Evolutionary conservation across 2,329 filamentous ascomycete species (phyloP), one percentile per base, ranked within the genome.

Genomic region (Pyricularia pennisetigena): DNA sequence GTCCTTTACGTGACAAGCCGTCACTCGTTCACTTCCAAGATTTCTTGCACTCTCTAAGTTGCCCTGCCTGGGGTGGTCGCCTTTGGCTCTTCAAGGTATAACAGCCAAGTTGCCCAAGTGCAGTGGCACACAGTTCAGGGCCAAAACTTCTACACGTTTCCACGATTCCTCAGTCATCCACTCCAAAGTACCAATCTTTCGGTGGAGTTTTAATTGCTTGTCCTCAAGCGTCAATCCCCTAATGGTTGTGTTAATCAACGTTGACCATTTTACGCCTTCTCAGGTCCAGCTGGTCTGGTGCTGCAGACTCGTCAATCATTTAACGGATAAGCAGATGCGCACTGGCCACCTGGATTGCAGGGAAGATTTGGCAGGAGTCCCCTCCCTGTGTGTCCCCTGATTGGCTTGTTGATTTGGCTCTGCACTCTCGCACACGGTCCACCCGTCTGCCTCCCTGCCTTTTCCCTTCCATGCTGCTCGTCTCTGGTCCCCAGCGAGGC

Each of bases 401-500:
- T 67, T 67, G 65, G 65, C 28, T 54, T 7, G 65, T 29, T n/a
- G 35, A 26, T 41, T 67, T 67, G 65, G 65, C 66, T 62, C 66
- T 35, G 66, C 66, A 23, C 57, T 41, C 66, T 62, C 66, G 23
- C 66, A 61, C 29, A 41, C 57, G 28, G 28, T 65, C 64, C 64
- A 67, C 29, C 57, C 23, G 66, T 16, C 28, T 54, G 41, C 61
- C 54, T 67, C 65, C 32, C 54, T 62, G 57, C 54, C 66, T 66
- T 32, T 68, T 41, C 66, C 66, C 23, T 68, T 67, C 66, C 32
- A 35, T 67, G 62, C 65, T 70, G 26, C 67, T 69, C 35, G 35
- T 30, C 41, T 59, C 59, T 68, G 54, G 62, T 65, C 64, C 67
- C 62, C 35, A 49, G 54, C 49, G 41, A 67, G 28, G 29, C 32